These are phyloP conservation scores for Fusarium sp. DNA, from an alignment of 2,329 filamentous ascomycete species.

Conservation along the genomic window DNA sequence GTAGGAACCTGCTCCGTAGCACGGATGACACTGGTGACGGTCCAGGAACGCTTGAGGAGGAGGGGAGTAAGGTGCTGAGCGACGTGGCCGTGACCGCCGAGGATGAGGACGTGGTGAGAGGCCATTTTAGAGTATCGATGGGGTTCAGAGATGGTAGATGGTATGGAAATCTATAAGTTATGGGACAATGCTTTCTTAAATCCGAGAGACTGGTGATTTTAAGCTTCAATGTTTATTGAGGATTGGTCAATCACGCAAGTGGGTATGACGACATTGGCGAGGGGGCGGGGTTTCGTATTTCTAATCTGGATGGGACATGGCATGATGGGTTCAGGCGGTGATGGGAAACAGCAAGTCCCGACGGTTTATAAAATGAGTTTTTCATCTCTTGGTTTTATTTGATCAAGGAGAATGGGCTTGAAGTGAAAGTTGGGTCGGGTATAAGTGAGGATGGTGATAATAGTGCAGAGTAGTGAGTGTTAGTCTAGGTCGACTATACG, in stretches of 20 bases:
- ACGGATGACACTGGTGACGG: constrained; percentile 80
- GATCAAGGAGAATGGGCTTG: neutral
- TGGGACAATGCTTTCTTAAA: neutral
- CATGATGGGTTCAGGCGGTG: neutral
- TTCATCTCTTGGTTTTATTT: neutral
- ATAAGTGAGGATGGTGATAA: neutral
- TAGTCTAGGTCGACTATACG: neutral
- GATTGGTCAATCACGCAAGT: constrained; percentile 6
- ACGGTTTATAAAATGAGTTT: neutral
- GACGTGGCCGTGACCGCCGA: constrained; percentile 84
- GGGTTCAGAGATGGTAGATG: no score
- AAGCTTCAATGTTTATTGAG: neutral
- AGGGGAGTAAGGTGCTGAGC: constrained; percentile 77
- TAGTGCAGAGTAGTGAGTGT: neutral
- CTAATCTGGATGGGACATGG: constrained; percentile 23
- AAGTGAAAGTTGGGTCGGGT: neutral
- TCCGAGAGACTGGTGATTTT: neutral
- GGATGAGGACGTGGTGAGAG: constrained; percentile 67
- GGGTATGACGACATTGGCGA: constrained; percentile 34
- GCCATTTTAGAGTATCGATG: constrained; percentile 37
- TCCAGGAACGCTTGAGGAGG: constrained; percentile 76
- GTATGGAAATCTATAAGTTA: neutral
- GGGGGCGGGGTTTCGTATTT: constrained; percentile 31
- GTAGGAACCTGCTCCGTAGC: constrained; percentile 70
- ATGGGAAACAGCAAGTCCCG: neutral